Conservation (phyloP, 1,284 basidiomycete species). For the Neonothopanus nambi region DNA sequence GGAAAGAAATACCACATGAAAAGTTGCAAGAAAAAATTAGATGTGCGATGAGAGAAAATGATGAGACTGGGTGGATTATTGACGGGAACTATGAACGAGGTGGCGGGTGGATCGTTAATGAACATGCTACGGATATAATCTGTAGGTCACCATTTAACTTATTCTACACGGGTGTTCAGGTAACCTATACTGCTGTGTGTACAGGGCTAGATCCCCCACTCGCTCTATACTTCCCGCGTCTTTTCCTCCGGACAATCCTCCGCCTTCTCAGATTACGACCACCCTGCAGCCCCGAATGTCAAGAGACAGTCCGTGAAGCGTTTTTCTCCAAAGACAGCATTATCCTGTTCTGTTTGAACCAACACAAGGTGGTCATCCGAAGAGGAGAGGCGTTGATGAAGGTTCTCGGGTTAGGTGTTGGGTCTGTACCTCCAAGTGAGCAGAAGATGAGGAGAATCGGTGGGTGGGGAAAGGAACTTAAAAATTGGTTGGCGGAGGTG, state of each 20-base stretch:
- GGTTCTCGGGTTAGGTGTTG: slow-evolving; percentile 29
- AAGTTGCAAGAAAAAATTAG: slow-evolving; percentile 39
- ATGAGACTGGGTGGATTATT: slow-evolving; percentile 47
- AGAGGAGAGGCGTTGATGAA: slow-evolving; percentile 28
- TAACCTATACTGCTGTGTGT: background rate
- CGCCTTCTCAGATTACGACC: slow-evolving; percentile 42
- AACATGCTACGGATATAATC: slow-evolving; percentile 55
- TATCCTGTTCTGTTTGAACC: slow-evolving; percentile 54
- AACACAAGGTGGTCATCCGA: slow-evolving; percentile 37
- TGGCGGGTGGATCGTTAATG: slow-evolving; percentile 35
- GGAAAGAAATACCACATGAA: slow-evolving; percentile 35
- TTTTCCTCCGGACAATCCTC: slow-evolving; percentile 50
- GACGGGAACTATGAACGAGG: slow-evolving; percentile 44
- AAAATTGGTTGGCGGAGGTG: slow-evolving; percentile 37
- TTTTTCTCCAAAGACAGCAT: slow-evolving; percentile 57
- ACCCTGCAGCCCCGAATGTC: slow-evolving; percentile 55
- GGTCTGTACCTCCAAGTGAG: slow-evolving; percentile 22
- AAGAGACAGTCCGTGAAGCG: slow-evolving; percentile 39
- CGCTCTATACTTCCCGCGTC: slow-evolving; percentile 54
- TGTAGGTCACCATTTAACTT: too few relatives aligned
- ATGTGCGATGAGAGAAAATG: slow-evolving; percentile 27
- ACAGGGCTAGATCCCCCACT: slow-evolving; percentile 69
- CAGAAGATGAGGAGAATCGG: slow-evolving; percentile 47
- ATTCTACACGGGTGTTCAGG: too few relatives aligned
- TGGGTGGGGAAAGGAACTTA: slow-evolving; percentile 39